These are phyloP conservation scores for Pleurostoma richardsiae DNA, from an alignment of 2,329 filamentous ascomycete species.

Conservation along the genomic window DNA sequence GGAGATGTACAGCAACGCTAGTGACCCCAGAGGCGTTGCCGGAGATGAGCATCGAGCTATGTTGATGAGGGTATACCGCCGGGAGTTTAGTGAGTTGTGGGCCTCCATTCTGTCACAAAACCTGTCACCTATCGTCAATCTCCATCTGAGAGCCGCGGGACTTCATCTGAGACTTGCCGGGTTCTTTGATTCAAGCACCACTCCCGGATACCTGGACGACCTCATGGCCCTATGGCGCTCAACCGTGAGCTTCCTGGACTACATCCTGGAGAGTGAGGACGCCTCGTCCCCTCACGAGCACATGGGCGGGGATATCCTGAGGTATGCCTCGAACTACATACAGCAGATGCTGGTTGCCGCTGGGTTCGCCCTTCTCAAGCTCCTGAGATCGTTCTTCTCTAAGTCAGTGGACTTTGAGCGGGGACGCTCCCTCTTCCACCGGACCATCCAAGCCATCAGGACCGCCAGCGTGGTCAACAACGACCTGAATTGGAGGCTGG, in stretches of 20 bases:
- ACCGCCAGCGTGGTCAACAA: slow-evolving; percentile 72
- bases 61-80: slow-evolving; percentile 60
- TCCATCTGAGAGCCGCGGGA: slow-evolving; percentile 68
- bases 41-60: slow-evolving; percentile 63
- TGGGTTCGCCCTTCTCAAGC: slow-evolving; percentile 70
- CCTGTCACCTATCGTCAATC: slow-evolving; percentile 52
- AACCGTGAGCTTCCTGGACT: slow-evolving; percentile 64
- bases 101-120: slow-evolving; percentile 54
- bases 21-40: slow-evolving; percentile 64
- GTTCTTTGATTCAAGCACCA: slow-evolving; percentile 74
- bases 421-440: slow-evolving; percentile 64
- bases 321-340: slow-evolving; percentile 69
- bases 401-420: slow-evolving; percentile 65
- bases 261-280: slow-evolving; percentile 48
- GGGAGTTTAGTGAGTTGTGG: slow-evolving; percentile 60
- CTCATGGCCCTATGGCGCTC: slow-evolving; percentile 72
- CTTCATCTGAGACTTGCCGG: slow-evolving; percentile 73
- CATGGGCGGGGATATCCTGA: slow-evolving; percentile 49
- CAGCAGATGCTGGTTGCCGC: slow-evolving; percentile 83
- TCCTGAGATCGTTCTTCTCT: slow-evolving; percentile 73
- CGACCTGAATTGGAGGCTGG: slow-evolving; percentile 73
- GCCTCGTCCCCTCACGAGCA: slow-evolving; percentile 37
- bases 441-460: slow-evolving; percentile 65
- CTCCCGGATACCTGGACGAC: slow-evolving; percentile 67
- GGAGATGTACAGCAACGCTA: slow-evolving; percentile 74